These are phyloP conservation scores for Trichoderma koningiopsis DNA, from an alignment of 2,329 filamentous ascomycete genomes.

Conservation along the genomic window DNA sequence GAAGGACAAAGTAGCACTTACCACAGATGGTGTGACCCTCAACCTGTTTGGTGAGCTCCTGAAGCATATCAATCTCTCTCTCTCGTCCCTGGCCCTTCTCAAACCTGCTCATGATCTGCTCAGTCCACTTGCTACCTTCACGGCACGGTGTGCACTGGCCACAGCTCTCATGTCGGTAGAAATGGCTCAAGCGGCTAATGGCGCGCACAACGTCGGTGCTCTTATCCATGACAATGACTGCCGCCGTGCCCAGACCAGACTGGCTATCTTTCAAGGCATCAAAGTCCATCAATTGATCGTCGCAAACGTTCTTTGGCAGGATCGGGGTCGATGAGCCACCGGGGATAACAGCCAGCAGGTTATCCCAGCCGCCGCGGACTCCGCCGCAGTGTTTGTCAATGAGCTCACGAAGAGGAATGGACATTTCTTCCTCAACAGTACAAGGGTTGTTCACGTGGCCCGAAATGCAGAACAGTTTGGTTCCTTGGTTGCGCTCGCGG, in stretches of 20 bases:
- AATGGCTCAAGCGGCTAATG: conserved; percentile 89
- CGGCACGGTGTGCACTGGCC: conserved; percentile 99
- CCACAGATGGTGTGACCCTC: conserved; percentile 99
- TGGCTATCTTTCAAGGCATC: conserved; percentile 97
- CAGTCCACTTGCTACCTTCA: conserved; percentile 98
- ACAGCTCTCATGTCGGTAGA: conserved; percentile 98
- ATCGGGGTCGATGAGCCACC: conserved; percentile 97
- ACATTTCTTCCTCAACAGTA: conserved; percentile 99
- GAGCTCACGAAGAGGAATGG: conserved; percentile 89
- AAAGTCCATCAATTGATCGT: conserved; percentile 98
- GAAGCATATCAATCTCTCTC: conserved; percentile 98
- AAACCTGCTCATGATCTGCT: conserved; percentile 98
- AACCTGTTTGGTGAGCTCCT: conserved; percentile 98
- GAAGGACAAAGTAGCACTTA: conserved; percentile 47
- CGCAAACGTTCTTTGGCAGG: conserved; percentile 84
- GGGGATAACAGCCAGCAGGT: conserved; percentile 91
- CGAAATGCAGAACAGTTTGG: conserved; percentile 98
- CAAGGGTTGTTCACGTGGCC: conserved; percentile 98
- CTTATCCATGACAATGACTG: conserved; percentile 99
- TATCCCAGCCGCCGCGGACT: conserved; percentile 96
- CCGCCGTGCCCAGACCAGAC: conserved; percentile 93
- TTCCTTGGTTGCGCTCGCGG: conserved; percentile 93
- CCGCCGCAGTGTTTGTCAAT: conserved; percentile 99
- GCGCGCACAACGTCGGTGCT: conserved; percentile 92
- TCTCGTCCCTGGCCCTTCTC: conserved; percentile 86